A percentile compares a stretch with the other conserved stretches of the same genome.
phyloP scores from a whole-genome alignment of 176 grass and related monocot species.

The Phoenix dactylifera region DNA sequence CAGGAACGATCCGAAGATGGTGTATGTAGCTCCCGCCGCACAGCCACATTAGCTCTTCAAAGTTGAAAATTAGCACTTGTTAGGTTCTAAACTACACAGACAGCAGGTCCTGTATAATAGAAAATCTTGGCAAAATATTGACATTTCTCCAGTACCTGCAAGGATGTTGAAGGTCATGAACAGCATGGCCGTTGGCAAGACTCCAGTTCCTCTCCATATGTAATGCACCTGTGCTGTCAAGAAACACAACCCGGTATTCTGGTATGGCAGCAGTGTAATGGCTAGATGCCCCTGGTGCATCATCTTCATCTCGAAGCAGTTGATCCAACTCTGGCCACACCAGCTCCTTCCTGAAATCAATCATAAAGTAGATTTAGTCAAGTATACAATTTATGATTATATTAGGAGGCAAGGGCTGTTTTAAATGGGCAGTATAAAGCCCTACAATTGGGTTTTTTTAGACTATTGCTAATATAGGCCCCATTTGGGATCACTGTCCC shows the following conservation, averaged over 20 bases:
- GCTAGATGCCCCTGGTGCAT: constrained; percentile 52
- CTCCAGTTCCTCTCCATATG: constrained; percentile 54
- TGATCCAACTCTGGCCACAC: constrained; percentile 88
- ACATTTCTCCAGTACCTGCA: constrained; percentile 45
- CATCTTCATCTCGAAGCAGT: constrained; percentile 61
- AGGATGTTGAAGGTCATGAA: constrained; percentile 74
- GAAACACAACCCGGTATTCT: constrained; percentile 34
- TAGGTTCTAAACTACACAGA: constrained; percentile 14
- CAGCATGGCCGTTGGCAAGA: constrained; percentile 56
- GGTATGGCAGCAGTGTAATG: constrained; percentile 88
- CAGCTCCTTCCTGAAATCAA: constrained; percentile 69
- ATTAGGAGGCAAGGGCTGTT: too few relatives aligned
- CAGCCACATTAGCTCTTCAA: constrained; percentile 69
- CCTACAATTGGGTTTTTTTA: too few relatives aligned
- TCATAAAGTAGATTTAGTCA: constrained; percentile 2
- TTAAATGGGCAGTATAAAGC: too few relatives aligned
- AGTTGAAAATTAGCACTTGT: constrained; percentile 10
- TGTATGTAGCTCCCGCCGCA: constrained; percentile 69
- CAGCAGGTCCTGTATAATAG: constrained; percentile 6
- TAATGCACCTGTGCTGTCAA: constrained; percentile 31
- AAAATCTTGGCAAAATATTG: neutral
- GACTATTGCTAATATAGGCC: too few relatives aligned
- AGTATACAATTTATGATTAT: too few relatives aligned
- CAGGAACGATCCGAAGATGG: constrained; percentile 80
- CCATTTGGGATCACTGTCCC: too few relatives aligned